Evolutionary conservation across 75 land plant genomes (phyloP).

Genomic region (Sequoia sempervirens): DNA sequence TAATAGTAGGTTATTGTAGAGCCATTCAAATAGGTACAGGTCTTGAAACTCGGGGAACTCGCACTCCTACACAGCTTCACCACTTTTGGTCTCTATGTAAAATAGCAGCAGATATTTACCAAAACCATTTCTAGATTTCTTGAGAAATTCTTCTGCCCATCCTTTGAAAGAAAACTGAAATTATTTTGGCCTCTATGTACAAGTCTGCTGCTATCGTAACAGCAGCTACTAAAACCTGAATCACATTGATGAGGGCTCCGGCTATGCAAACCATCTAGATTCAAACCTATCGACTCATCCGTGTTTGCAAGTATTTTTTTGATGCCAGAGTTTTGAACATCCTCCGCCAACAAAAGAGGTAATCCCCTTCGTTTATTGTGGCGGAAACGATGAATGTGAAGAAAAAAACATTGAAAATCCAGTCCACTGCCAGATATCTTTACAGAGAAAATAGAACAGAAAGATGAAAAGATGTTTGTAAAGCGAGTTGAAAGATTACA

Average conservation of each 20-base stretch:
- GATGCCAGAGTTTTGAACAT: not conserved
- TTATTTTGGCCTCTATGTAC: not conserved
- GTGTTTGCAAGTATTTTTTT: not conserved
- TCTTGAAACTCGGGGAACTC: not conserved
- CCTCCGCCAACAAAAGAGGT: not conserved
- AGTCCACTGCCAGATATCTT: not conserved
- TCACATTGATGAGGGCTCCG: not conserved
- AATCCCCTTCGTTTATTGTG: not conserved
- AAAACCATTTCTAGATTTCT: too few relatives aligned
- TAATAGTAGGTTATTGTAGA: not conserved
- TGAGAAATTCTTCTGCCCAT: too few relatives aligned
- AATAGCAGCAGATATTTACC: too few relatives aligned
- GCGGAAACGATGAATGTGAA: not conserved
- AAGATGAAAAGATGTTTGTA: not conserved
- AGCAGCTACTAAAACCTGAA: not conserved
- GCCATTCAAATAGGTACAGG: not conserved
- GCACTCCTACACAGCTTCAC: too few relatives aligned
- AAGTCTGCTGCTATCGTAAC: not conserved
- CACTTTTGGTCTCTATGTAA: too few relatives aligned
- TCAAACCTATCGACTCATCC: not conserved
- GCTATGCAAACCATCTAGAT: not conserved
- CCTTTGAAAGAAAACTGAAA: too few relatives aligned
- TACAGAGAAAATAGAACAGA: not conserved
- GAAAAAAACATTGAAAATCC: not conserved
- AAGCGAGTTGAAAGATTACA: not conserved